phyloP scores from a whole-genome alignment of 2,329 filamentous ascomycete genomes.

The Aspergillus flavus region DNA sequence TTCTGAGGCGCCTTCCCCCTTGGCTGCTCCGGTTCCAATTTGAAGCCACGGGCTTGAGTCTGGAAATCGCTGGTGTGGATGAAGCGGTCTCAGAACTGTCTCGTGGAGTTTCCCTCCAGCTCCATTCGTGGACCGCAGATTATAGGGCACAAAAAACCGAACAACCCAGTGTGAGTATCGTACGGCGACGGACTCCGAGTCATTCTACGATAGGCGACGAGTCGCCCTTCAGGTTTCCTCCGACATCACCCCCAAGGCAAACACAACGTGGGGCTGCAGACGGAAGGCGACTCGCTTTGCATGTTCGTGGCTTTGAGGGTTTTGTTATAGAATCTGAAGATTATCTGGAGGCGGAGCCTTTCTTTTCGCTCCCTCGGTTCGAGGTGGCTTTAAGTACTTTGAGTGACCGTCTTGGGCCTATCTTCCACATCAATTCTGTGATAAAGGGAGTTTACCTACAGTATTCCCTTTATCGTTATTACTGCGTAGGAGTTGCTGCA shows the following conservation, averaged over 20 bases:
- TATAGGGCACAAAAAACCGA: conserved; percentile 83
- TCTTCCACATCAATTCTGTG: conserved; percentile 84
- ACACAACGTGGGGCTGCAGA: conserved; percentile 59
- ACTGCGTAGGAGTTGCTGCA: conserved; percentile 79
- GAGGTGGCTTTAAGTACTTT: conserved; percentile 83
- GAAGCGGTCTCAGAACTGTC: conserved; percentile 78
- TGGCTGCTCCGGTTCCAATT: conserved; percentile 86
- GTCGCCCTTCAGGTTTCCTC: conserved; percentile 54
- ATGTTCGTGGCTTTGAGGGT: conserved; percentile 81
- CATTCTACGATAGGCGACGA: conserved; percentile 70
- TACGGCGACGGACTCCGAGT: conserved; percentile 74
- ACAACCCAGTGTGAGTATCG: conserved; percentile 42
- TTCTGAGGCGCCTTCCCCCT: conserved; percentile 74
- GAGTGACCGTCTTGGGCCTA: conserved; percentile 82
- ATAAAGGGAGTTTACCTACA: conserved; percentile 78
- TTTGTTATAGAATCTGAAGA: conserved; percentile 88
- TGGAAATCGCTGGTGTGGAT: conserved; percentile 89
- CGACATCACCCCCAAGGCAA: conserved; percentile 50
- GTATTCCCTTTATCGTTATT: conserved; percentile 93
- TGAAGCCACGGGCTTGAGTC: conserved; percentile 83
- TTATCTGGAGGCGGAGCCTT: conserved; percentile 81
- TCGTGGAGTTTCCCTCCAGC: conserved; percentile 79
- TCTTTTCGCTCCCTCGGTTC: conserved; percentile 81
- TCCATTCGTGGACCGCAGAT: conserved; percentile 85
- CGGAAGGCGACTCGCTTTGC: conserved; percentile 77